Percentiles rank a stretch among this genome's conserved stretches.
Conservation (phyloP, 2,329 filamentous ascomycete species). For the Teratosphaeria gauchensis region DNA sequence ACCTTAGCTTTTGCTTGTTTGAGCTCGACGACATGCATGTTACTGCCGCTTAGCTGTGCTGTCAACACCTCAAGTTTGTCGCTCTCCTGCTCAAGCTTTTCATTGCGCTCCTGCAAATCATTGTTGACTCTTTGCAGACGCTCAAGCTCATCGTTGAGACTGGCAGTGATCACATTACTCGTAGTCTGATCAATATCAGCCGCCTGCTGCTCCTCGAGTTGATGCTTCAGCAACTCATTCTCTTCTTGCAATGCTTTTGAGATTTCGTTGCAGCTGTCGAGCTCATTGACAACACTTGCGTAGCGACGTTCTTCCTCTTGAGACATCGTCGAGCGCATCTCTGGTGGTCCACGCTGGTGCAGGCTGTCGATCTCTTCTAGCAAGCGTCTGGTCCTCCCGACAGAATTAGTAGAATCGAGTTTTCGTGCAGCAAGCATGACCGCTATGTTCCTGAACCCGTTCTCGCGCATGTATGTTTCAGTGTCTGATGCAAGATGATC, state of each 20-base stretch:
- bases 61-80: background rate
- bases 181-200: background rate
- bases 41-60: too few relatives aligned
- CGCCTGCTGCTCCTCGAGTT: background rate
- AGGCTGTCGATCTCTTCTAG: background rate
- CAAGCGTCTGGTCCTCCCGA: background rate
- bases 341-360: background rate
- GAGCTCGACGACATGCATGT: background rate
- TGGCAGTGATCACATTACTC: background rate
- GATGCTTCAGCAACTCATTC: background rate
- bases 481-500: background rate
- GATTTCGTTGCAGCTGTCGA: background rate
- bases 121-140: background rate
- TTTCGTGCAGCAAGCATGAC: background rate
- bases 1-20: background rate
- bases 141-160: background rate
- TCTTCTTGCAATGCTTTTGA: background rate
- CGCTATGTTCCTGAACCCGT: background rate
- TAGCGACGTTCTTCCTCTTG: background rate
- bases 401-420: background rate
- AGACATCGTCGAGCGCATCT: background rate
- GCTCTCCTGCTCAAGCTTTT: background rate
- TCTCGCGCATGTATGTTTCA: background rate
- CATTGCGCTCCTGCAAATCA: background rate
- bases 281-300: background rate